A percentile compares a stretch with the other conserved stretches of the same genome.
Conservation (phyloP, 139 green algal genomes). For the Coelastrella sp. region DNA sequence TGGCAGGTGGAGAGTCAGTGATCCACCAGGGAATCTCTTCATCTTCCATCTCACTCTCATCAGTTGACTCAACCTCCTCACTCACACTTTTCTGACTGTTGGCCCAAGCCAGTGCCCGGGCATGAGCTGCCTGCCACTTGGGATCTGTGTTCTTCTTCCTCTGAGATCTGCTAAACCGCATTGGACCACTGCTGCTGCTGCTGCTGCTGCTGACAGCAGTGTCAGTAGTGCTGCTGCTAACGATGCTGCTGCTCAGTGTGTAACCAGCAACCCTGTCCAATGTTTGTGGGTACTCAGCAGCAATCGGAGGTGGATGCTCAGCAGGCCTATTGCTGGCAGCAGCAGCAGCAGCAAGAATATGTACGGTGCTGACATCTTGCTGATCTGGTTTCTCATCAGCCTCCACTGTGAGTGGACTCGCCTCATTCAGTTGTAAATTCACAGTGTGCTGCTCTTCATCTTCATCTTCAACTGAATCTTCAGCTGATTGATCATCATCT, state of each 20-base stretch:
- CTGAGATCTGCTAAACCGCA: background rate
- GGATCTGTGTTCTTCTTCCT: conserved; percentile 22
- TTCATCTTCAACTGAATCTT: background rate
- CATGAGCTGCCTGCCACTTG: conserved; percentile 33
- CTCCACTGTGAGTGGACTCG: background rate
- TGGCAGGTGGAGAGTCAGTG: background rate
- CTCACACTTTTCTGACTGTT: background rate
- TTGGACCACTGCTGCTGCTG: background rate
- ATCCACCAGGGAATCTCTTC: conserved; percentile 43
- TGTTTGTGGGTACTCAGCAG: background rate
- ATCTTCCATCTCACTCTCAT: conserved; percentile 22
- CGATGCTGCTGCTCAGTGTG: background rate
- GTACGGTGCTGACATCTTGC: background rate
- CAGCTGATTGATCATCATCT: background rate
- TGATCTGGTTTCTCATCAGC: background rate
- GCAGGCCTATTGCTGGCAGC: background rate
- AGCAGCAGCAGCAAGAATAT: background rate
- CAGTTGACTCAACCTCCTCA: background rate
- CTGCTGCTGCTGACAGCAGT: conserved; percentile 21
- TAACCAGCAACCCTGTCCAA: conserved; percentile 9
- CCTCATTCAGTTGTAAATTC: background rate
- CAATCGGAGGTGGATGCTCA: background rate
- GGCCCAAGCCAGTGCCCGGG: conserved; percentile 15
- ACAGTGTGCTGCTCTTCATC: background rate
- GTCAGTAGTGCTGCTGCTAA: background rate